Conservation (phyloP, 75 land plant species). For the Cupressus sempervirens region DNA sequence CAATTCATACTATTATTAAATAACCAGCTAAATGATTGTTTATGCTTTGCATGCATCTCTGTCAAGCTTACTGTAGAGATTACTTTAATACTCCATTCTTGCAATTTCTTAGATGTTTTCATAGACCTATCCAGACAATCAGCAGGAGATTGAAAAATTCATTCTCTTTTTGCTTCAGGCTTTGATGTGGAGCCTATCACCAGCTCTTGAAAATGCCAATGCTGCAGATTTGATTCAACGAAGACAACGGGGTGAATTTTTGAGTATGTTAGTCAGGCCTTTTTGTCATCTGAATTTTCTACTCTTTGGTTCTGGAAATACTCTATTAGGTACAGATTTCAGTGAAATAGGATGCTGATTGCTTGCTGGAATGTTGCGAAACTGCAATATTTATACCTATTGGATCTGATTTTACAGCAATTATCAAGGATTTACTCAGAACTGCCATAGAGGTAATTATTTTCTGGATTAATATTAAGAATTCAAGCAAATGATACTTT, state of each 20-base stretch:
- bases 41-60: background rate
- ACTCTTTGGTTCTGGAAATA: background rate
- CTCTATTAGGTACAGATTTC: background rate
- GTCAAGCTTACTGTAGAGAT: background rate
- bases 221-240: conserved; percentile 94
- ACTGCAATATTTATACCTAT: background rate
- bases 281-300: background rate
- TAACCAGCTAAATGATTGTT: background rate
- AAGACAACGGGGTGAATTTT: conserved; percentile 69
- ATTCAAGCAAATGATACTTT: background rate
- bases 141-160: background rate
- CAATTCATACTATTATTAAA: background rate
- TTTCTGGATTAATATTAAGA: background rate
- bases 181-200: conserved; percentile 36
- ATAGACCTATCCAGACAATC: background rate
- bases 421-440: conserved; percentile 51
- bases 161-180: conserved; percentile 30
- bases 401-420: conserved; percentile 35
- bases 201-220: conserved; percentile 35
- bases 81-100: background rate
- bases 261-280: conserved; percentile 34
- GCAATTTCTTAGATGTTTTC: background rate
- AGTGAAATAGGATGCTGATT: background rate
- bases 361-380: background rate
- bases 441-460: conserved; percentile 50